phyloP scores from a whole-genome alignment of 1,284 basidiomycete species.

The Tilletia setariae region DNA sequence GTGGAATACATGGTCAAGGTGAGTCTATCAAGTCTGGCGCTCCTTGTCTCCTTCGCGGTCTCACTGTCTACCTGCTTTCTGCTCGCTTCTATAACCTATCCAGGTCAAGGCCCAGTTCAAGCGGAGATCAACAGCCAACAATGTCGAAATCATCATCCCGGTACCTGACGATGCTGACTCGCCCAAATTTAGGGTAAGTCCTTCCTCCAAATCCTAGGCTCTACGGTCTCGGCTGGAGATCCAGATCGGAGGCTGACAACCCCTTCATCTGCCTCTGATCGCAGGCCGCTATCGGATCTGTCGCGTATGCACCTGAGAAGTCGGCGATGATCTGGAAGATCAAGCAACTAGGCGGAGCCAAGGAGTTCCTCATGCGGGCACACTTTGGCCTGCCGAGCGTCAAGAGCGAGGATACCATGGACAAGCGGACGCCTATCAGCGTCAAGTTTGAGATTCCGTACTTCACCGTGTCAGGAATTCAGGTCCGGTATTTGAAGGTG shows the following conservation, averaged over 20 bases:
- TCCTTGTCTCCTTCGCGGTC: no score
- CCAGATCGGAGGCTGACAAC: not conserved
- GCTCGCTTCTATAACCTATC: no score
- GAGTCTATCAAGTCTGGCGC: not conserved
- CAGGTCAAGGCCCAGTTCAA: conserved; percentile 93
- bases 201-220: not conserved
- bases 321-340: conserved; percentile 55
- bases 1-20: conserved; percentile 96
- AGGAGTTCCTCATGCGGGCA: conserved; percentile 53
- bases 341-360: conserved; percentile 53
- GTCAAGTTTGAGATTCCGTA: conserved; percentile 98
- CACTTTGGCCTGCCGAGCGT: conserved; percentile 54
- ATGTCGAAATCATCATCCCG: conserved; percentile 95
- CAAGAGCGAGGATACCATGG: conserved; percentile 62
- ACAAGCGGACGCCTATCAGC: conserved; percentile 87
- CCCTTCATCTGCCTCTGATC: not conserved
- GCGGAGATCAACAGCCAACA: conserved; percentile 90
- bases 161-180: conserved; percentile 98
- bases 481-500: conserved; percentile 93
- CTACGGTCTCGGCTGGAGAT: not conserved
- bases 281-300: conserved; percentile 44
- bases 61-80: no score
- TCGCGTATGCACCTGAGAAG: conserved; percentile 51
- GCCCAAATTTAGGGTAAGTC: conserved; percentile 74
- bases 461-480: conserved; percentile 89